phyloP scores from a whole-genome alignment of 2,329 filamentous ascomycete genomes.

The Alternaria rosae region DNA sequence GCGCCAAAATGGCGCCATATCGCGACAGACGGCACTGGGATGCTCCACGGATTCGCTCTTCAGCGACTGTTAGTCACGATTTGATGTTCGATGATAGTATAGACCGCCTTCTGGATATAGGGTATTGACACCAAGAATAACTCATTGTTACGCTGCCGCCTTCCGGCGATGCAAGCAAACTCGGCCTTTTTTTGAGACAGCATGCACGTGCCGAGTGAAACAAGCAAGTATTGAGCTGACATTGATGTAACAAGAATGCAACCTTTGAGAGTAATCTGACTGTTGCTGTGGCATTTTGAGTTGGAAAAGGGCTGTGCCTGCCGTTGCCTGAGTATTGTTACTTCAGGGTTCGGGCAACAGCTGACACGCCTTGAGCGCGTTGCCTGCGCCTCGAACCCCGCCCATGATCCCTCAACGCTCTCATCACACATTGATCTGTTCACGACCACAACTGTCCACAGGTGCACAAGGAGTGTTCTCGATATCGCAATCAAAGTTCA shows the following conservation, averaged over 20 bases:
- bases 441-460: neutral
- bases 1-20: constrained; percentile 29
- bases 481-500: neutral
- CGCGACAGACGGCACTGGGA: constrained; percentile 15
- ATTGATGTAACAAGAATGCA: neutral
- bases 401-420: neutral
- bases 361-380: neutral
- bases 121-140: neutral
- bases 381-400: neutral
- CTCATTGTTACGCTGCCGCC: neutral
- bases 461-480: neutral
- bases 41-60: constrained; percentile 3
- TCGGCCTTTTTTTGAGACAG: neutral
- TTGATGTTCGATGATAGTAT: constrained; percentile 6
- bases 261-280: neutral
- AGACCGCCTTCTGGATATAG: constrained; percentile 1
- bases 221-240: neutral
- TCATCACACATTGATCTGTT: neutral
- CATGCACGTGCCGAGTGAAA: neutral
- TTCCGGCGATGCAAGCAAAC: neutral
- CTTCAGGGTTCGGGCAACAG: neutral
- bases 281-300: neutral
- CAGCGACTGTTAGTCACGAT: constrained; percentile 1
- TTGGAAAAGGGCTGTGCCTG: neutral
- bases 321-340: neutral